Evolutionary conservation across 108 stramenopile genomes (phyloP).

Genomic region (Cylindrotheca fusiformis): DNA sequence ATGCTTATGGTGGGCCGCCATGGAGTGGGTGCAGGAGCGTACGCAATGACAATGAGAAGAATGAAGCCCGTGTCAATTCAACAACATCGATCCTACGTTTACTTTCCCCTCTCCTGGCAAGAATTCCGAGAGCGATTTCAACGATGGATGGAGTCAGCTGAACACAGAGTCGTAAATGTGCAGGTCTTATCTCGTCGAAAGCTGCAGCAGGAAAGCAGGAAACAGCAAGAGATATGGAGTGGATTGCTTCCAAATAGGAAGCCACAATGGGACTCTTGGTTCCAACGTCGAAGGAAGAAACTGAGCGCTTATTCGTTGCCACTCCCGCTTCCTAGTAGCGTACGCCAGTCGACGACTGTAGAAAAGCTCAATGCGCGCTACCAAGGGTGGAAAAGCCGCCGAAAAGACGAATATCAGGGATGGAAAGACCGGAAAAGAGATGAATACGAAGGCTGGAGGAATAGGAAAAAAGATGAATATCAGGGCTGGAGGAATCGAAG

Average conservation of each 20-base stretch:
- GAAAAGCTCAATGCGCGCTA: background rate
- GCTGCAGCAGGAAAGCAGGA: background rate
- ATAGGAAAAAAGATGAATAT: constrained; percentile 15
- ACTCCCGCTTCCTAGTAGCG: background rate
- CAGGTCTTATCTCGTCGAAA: constrained; percentile 12
- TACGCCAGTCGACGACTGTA: background rate
- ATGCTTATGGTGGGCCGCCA: background rate
- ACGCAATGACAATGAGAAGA: background rate
- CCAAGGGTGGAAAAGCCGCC: background rate
- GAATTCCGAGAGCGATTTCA: constrained; percentile 30
- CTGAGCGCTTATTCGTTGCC: background rate
- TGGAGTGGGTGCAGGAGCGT: too few species aligned
- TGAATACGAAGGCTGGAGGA: constrained; percentile 18
- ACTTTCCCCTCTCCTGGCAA: constrained; percentile 28
- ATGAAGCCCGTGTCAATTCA: background rate
- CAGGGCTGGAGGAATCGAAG: constrained; percentile 17
- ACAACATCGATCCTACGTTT: constrained; percentile 28
- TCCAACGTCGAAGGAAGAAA: constrained; percentile 1
- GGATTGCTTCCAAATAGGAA: background rate
- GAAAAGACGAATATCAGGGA: background rate
- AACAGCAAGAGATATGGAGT: background rate
- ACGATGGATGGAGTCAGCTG: constrained; percentile 30
- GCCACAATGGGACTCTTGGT: constrained; percentile 8
- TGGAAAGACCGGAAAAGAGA: too few species aligned
- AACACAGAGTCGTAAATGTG: constrained; percentile 19